These are phyloP conservation scores for Apostasia ramifera DNA, from an alignment of 106 monocot genomes.

Conservation along the genomic window DNA sequence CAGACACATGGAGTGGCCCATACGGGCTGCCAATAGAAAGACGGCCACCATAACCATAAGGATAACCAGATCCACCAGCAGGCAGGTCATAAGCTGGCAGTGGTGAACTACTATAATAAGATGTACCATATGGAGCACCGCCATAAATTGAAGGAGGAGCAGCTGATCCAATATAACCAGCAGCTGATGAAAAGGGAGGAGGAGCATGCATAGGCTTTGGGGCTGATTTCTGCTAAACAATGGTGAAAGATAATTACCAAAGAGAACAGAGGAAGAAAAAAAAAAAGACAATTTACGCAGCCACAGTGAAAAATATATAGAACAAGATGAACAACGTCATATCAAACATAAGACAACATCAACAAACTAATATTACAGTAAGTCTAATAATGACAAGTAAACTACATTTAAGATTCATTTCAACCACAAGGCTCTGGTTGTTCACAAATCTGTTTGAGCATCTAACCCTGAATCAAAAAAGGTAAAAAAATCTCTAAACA, in stretches of 20 bases:
- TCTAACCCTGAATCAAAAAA: no score
- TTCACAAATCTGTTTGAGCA: no score
- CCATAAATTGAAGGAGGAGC: constrained; percentile 69
- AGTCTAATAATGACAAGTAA: no score
- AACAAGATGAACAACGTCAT: no score
- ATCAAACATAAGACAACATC: neutral
- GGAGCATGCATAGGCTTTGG: constrained; percentile 50
- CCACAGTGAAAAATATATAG: no score
- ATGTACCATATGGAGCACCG: constrained; percentile 64
- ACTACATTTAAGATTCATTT: no score
- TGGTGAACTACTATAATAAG: constrained; percentile 40
- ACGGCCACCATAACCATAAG: constrained; percentile 50
- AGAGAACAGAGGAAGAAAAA: neutral
- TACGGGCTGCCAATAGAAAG: constrained; percentile 73
- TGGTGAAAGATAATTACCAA: constrained; percentile 2
- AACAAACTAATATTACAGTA: neutral
- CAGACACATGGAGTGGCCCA: constrained; percentile 47
- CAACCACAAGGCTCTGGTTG: no score
- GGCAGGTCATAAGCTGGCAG: constrained; percentile 52
- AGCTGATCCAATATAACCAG: constrained; percentile 56
- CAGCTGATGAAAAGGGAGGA: constrained; percentile 34
- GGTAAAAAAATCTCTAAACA: no score
- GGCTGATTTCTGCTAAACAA: constrained; percentile 42
- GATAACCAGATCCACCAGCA: constrained; percentile 40
- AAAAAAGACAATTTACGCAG: neutral